phyloP scores from a whole-genome alignment of 2,329 filamentous ascomycete genomes.

The Tricladium varicosporioides region DNA sequence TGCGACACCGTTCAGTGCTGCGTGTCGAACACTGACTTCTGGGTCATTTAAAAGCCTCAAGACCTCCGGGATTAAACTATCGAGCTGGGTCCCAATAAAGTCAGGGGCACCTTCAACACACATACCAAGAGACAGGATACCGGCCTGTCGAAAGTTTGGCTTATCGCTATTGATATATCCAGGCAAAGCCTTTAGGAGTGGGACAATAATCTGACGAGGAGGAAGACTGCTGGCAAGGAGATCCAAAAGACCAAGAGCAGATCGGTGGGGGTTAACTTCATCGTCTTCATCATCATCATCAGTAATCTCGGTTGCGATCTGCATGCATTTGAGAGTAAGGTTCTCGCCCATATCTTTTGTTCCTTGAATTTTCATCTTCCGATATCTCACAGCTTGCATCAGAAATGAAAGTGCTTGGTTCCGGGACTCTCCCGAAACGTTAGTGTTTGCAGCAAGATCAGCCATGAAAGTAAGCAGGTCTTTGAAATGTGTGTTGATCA shows the following conservation, averaged over 20 bases:
- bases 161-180: slow-evolving; percentile 74
- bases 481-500: slow-evolving; percentile 82
- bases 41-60: slow-evolving; percentile 79
- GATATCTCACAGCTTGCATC: slow-evolving; percentile 86
- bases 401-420: slow-evolving; percentile 91
- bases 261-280: slow-evolving; percentile 79
- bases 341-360: slow-evolving; percentile 81
- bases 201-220: slow-evolving; percentile 90
- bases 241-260: slow-evolving; percentile 83
- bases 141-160: slow-evolving; percentile 80
- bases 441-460: slow-evolving; percentile 73
- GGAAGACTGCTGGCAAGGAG: slow-evolving; percentile 85
- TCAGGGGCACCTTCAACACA: slow-evolving; percentile 96
- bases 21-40: slow-evolving; percentile 81
- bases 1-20: slow-evolving; percentile 82
- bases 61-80: slow-evolving; percentile 80
- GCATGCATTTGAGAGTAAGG: slow-evolving; percentile 82
- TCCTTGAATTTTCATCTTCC: slow-evolving; percentile 92
- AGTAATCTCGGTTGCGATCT: slow-evolving; percentile 87
- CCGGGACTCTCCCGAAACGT: slow-evolving; percentile 79
- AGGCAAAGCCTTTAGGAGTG: slow-evolving; percentile 82
- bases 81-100: slow-evolving; percentile 91
- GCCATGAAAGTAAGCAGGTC: slow-evolving; percentile 94
- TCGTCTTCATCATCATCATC: slow-evolving; percentile 70
- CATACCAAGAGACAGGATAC: slow-evolving; percentile 88